These are phyloP conservation scores for Tylopilus felleus DNA, from an alignment of 768 basidiomycete species.

Conservation along the genomic window DNA sequence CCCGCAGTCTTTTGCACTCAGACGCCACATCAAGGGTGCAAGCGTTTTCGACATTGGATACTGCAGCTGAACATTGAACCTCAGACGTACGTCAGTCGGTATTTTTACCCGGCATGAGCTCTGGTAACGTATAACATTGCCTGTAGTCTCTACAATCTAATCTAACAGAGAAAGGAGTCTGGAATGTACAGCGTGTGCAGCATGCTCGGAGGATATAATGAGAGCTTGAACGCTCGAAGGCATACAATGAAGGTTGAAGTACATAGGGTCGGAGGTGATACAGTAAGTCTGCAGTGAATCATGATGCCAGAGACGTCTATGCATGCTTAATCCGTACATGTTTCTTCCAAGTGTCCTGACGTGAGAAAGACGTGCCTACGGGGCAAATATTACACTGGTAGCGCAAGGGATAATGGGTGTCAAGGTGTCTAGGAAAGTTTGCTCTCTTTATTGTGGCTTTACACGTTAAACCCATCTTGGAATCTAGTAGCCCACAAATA, in stretches of 20 bases:
- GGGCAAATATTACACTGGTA: constrained; percentile 14
- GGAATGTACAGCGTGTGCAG: no score
- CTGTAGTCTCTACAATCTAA: background rate
- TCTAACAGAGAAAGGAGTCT: background rate
- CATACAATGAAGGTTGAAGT: background rate
- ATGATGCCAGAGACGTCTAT: background rate
- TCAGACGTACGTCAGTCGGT: background rate
- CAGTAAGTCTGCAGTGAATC: background rate
- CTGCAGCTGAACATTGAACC: background rate
- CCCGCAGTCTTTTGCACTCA: no score
- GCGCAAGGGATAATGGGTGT: constrained; percentile 18
- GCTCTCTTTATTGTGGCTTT: constrained; percentile 1
- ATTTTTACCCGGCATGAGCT: no score
- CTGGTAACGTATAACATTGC: background rate
- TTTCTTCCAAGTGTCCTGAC: constrained; percentile 13
- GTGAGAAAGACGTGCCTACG: constrained; percentile 17
- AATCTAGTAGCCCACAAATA: constrained; percentile 12
- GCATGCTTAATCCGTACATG: constrained; percentile 16
- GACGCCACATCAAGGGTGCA: background rate
- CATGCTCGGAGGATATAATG: background rate
- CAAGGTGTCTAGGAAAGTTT: constrained; percentile 16
- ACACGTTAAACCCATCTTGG: constrained; percentile 5
- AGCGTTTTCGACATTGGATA: background rate
- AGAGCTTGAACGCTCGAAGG: background rate
- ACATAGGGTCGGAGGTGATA: background rate